These are phyloP conservation scores for Aspergillus tanneri DNA, from an alignment of 2,329 filamentous ascomycete genomes.

Conservation along the genomic window DNA sequence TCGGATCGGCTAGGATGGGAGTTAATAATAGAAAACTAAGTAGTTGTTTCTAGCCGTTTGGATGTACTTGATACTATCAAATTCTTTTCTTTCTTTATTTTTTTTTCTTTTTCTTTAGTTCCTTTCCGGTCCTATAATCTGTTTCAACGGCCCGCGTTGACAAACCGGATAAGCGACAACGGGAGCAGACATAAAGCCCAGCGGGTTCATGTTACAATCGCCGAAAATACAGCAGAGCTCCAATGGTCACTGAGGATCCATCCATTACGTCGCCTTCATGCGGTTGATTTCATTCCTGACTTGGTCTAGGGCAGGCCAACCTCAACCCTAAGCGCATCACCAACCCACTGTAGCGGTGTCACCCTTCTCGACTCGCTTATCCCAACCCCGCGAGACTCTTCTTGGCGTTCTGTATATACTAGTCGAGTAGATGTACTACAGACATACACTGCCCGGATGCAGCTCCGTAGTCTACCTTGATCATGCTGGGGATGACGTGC, in stretches of 20 bases:
- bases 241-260: no score
- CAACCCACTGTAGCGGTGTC: neutral
- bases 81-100: neutral
- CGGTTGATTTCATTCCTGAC: no score
- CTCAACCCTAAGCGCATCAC: neutral
- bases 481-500: conserved; percentile 3
- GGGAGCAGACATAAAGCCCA: conserved; percentile 13
- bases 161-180: conserved; percentile 17
- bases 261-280: no score
- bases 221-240: no score
- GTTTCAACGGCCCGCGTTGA: conserved; percentile 6
- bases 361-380: neutral
- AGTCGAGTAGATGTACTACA: no score
- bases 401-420: no score
- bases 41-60: no score
- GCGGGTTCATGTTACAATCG: neutral
- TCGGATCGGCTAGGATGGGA: no score
- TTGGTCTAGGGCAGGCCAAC: neutral
- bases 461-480: neutral
- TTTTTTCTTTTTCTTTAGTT: neutral
- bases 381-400: no score
- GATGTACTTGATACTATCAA: no score
- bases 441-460: no score
- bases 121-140: neutral
- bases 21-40: no score